Percentiles rank a stretch among this genome's conserved stretches.
phyloP scores from a whole-genome alignment of 2,329 filamentous ascomycete species.

The Pezicula radicicola region DNA sequence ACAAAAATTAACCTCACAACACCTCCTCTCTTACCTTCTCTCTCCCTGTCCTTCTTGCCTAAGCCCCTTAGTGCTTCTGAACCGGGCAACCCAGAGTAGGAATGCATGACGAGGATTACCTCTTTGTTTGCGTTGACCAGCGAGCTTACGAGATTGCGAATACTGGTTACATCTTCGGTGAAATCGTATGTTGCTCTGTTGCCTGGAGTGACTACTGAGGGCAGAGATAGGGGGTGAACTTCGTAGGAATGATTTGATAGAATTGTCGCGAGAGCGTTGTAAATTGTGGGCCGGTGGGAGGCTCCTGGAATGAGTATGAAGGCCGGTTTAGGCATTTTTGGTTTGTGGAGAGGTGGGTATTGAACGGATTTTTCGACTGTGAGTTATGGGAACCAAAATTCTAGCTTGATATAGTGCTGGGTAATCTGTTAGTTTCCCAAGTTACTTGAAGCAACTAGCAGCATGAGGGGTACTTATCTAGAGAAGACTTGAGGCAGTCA shows the following conservation, averaged over 20 bases:
- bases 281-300: slow-evolving; percentile 35
- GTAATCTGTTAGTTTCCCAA: no score
- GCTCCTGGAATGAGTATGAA: slow-evolving; percentile 37
- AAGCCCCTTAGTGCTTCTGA: slow-evolving; percentile 30
- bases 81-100: slow-evolving; percentile 33
- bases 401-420: no score
- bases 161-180: slow-evolving; percentile 34
- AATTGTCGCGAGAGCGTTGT: slow-evolving; percentile 30
- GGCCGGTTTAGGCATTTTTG: slow-evolving; percentile 27
- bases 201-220: slow-evolving; percentile 30
- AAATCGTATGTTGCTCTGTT: slow-evolving; percentile 30
- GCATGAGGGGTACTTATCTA: no score
- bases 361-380: no score
- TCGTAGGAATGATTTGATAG: slow-evolving; percentile 28
- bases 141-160: slow-evolving; percentile 27
- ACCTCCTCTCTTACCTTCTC: slow-evolving; percentile 32
- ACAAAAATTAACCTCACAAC: slow-evolving; percentile 34
- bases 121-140: slow-evolving; percentile 32
- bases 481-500: no score
- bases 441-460: no score
- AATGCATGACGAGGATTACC: slow-evolving; percentile 36
- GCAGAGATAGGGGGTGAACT: slow-evolving; percentile 30
- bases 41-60: slow-evolving; percentile 28
- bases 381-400: no score
- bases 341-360: no score